Conservation (phyloP, 1,284 basidiomycete genomes). For the Paramarasmius palmivorus region DNA sequence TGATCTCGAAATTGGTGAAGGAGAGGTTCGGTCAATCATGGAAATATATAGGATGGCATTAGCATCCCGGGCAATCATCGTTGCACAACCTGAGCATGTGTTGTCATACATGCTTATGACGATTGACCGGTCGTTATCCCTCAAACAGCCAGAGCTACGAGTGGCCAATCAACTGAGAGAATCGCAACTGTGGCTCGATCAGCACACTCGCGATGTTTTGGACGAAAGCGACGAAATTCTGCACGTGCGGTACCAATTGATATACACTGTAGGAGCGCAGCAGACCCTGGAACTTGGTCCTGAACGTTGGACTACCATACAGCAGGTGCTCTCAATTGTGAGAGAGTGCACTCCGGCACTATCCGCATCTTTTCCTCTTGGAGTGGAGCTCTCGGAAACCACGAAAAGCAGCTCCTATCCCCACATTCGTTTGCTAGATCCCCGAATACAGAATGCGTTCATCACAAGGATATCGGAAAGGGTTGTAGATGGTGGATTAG, state of each 20-base stretch:
- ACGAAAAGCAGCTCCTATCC: neutral
- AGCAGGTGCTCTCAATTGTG: slow-evolving; percentile 7
- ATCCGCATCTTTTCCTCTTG: neutral
- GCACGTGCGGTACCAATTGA: slow-evolving; percentile 29
- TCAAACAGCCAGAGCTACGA: slow-evolving; percentile 3
- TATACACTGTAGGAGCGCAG: slow-evolving; percentile 37
- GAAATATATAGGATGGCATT: slow-evolving; percentile 38
- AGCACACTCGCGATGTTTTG: slow-evolving; percentile 27
- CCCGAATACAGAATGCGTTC: neutral
- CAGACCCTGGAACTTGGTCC: slow-evolving; percentile 40
- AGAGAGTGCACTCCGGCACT: neutral
- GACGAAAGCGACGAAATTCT: slow-evolving; percentile 36
- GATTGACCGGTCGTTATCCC: slow-evolving; percentile 27
- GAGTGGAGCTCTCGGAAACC: neutral
- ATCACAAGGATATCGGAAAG: neutral
- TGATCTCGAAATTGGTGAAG: slow-evolving; percentile 23
- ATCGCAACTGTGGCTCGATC: slow-evolving; percentile 16
- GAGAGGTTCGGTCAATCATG: slow-evolving; percentile 23
- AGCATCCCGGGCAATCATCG: slow-evolving; percentile 37
- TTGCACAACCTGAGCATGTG: slow-evolving; percentile 53
- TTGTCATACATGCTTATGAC: slow-evolving; percentile 48
- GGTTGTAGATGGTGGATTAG: neutral
- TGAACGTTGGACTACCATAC: slow-evolving; percentile 39
- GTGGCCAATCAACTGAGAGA: slow-evolving; percentile 12
- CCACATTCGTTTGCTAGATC: neutral